These are phyloP conservation scores for Daldinia vernicosa DNA, from an alignment of 495 filamentous ascomycete genomes.

Conservation along the genomic window DNA sequence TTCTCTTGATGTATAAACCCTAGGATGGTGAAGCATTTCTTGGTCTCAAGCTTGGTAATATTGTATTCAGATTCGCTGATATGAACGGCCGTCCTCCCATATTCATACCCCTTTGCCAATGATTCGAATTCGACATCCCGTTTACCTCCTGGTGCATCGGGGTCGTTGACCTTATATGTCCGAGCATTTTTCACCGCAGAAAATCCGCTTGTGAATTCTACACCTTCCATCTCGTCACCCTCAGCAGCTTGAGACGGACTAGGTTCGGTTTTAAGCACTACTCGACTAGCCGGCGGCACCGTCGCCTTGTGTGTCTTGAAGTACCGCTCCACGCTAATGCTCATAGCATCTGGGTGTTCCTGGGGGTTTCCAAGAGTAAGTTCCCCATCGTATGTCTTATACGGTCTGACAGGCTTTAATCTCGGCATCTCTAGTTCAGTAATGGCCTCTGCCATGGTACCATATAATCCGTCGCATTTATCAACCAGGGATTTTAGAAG, in stretches of 20 bases:
- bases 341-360: conserved; percentile 77
- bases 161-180: conserved; percentile 81
- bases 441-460: conserved; percentile 85
- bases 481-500: conserved; percentile 70
- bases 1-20: conserved; percentile 82
- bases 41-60: conserved; percentile 81
- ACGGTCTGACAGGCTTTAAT: conserved; percentile 74
- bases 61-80: conserved; percentile 86
- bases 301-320: conserved; percentile 81
- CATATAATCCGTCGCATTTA: conserved; percentile 72
- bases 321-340: conserved; percentile 90
- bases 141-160: conserved; percentile 78
- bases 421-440: conserved; percentile 74
- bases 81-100: conserved; percentile 89
- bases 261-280: conserved; percentile 63
- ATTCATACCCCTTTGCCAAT: conserved; percentile 91
- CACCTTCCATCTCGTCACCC: conserved; percentile 54
- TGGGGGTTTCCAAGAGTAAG: conserved; percentile 81
- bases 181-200: conserved; percentile 74
- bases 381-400: conserved; percentile 78
- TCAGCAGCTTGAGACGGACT: conserved; percentile 54
- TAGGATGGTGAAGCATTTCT: conserved; percentile 76
- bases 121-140: conserved; percentile 84
- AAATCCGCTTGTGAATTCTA: conserved; percentile 61
- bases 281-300: conserved; percentile 77